Conservation (phyloP, 2,329 filamentous ascomycete genomes). For the Talaromyces sp. region DNA sequence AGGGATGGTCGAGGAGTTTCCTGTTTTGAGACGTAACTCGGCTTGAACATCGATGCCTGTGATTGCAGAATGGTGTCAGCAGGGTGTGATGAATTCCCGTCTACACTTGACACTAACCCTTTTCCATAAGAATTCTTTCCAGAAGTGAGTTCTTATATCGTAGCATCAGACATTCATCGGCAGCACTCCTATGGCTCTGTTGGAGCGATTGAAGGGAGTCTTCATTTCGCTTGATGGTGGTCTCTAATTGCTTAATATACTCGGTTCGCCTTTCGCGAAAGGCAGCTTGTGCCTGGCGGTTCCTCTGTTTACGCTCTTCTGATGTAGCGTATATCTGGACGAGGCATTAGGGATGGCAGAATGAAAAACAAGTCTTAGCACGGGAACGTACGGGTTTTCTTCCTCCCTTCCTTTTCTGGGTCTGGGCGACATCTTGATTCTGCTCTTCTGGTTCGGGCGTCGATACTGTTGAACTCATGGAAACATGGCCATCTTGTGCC, state of each 20-base stretch:
- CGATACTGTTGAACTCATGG: constrained; percentile 42
- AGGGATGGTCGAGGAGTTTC: constrained; percentile 66
- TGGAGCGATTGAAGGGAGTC: constrained; percentile 88
- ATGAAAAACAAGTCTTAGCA: neutral
- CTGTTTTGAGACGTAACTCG: constrained; percentile 87
- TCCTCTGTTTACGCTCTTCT: constrained; percentile 95
- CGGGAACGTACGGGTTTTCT: constrained; percentile 76
- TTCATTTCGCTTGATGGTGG: constrained; percentile 95
- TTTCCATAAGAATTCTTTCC: constrained; percentile 91
- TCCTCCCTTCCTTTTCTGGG: constrained; percentile 91
- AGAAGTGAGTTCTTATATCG: constrained; percentile 97
- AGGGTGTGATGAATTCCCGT: neutral
- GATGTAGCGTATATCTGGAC: constrained; percentile 93
- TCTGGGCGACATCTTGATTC: constrained; percentile 41
- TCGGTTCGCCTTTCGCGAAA: constrained; percentile 95
- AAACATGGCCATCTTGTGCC: constrained; percentile 38
- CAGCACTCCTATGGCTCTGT: constrained; percentile 86
- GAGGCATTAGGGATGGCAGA: neutral
- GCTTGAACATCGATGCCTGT: constrained; percentile 97
- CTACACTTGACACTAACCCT: constrained; percentile 55
- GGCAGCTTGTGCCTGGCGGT: constrained; percentile 92
- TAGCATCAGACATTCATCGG: constrained; percentile 96
- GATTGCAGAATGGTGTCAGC: constrained; percentile 3
- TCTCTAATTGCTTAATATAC: constrained; percentile 98
- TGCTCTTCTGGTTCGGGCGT: constrained; percentile 43